Base-by-base conservation (phyloP, 495 filamentous ascomycete species). In the Annulohypoxylon stygium region DNA sequence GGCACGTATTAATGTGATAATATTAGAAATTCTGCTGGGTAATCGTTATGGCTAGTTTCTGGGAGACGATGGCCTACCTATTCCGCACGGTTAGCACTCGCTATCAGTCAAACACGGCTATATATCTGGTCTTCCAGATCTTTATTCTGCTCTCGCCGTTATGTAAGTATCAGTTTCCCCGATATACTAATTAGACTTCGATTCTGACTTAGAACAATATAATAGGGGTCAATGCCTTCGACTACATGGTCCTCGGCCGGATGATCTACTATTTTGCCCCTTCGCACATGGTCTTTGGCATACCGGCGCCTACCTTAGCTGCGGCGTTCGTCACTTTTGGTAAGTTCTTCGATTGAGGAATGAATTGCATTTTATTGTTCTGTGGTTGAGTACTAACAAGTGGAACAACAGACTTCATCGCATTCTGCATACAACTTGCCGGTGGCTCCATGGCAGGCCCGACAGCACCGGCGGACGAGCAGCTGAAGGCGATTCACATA, bases 211-310 rank as follows among this genome's bases (percentile, higher is more conserved):
- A 59, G 61, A 3, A 23, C 11, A n/a, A 37, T 9, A 10, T 11
- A 4, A 61, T 63, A 71, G 79, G 88, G 86, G 82, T 90, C 54
- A 91, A 92, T 51, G 90, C 90, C 10, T 91, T 88, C 76, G 80
- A 83, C 26, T 92, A 92, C 78, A 90, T 92, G 89, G 84, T 88
- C n/a, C 78, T 91, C 45, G 90, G 86, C 4, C 84, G 90, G 4
- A 84, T 93, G 82, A 86, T 92, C 12, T 83, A 86, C 75, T 88
- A 86, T 77, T 90, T 87, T 75, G 69, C 86, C 23, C 82, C 85
- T 6, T 77, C 78, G 11, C 77, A 83, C 25, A 76, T 78, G 16
- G 78, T 91, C 2, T 82, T 78, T 39, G 73, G 81, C 3, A 80
- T 92, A 70, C 83, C 86, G 11, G 86, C 86, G 0, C 80, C 78